phyloP scores from a whole-genome alignment of 1,284 basidiomycete genomes.

The Tilletia indica region DNA sequence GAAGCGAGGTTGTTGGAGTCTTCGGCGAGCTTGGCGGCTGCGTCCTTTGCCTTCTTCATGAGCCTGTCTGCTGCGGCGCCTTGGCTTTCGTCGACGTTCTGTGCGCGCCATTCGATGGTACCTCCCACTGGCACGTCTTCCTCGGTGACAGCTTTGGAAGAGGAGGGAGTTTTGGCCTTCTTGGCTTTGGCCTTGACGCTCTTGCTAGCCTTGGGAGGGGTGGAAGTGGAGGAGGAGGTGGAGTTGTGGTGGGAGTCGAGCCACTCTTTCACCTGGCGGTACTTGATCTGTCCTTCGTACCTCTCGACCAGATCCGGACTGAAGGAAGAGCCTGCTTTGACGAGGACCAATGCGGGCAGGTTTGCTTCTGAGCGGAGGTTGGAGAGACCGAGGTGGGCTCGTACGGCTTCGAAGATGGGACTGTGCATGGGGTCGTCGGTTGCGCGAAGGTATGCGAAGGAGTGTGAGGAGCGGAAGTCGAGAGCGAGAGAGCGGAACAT shows the following conservation, averaged over 20 bases:
- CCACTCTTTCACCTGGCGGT: constrained; percentile 45
- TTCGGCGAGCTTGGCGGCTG: background rate
- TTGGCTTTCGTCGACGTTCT: constrained; percentile 24
- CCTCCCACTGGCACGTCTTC: constrained; percentile 23
- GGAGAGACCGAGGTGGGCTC: constrained; percentile 38
- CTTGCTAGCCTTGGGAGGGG: constrained; percentile 26
- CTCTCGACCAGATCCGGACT: constrained; percentile 34
- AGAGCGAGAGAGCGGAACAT: constrained; percentile 52
- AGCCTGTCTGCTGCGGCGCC: constrained; percentile 20
- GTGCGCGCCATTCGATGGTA: constrained; percentile 24
- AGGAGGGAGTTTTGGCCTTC: constrained; percentile 21
- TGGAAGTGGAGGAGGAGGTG: background rate
- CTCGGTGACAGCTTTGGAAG: background rate
- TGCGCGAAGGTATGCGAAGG: constrained; percentile 47
- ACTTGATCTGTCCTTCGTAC: constrained; percentile 46
- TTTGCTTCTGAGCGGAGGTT: constrained; percentile 31
- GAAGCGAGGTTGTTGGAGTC: too few species aligned
- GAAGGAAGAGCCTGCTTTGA: constrained; percentile 28
- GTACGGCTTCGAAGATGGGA: constrained; percentile 34
- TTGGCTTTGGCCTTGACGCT: constrained; percentile 28
- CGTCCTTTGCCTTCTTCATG: constrained; percentile 19
- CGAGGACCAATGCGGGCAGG: constrained; percentile 43
- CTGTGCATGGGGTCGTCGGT: constrained; percentile 28
- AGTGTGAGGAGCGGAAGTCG: constrained; percentile 45
- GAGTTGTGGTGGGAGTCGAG: constrained; percentile 32